Base-by-base conservation (phyloP, 2,329 filamentous ascomycete genomes). In the Aspergillus sp. region DNA sequence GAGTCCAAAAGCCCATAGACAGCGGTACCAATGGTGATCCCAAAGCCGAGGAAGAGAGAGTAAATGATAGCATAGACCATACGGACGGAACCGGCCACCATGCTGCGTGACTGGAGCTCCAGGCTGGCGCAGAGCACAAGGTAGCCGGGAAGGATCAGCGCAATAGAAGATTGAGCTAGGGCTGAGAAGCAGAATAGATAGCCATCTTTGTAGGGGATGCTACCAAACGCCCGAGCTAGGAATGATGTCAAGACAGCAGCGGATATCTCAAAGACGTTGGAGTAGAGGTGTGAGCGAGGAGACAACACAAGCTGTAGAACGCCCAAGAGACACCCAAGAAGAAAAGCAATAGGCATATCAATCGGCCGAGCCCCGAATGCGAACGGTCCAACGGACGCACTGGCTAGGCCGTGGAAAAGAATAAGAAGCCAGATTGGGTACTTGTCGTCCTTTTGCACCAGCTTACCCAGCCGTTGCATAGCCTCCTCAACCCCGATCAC, bases 21-120 rank as follows among this genome's bases (percentile, higher is more conserved):
- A 0, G 84, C 80, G 0, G 86, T 81, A 13, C 86, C 87, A 33
- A 89, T 83, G 2, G 87, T 89, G 64, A 90, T 89, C 5, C 88
- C 88, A 66, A 89, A 91, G 3, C 87, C 88, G 6, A 91, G 82
- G 61, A 90, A 86, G 1, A 90, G 79, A 0, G 87, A 88, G 72
- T 90, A 90, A 60, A 90, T 88, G 65, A 90, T 86, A 30, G 88
- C 86, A 65, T 90, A 90, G 8, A 90, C 87, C 77, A 90, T 88
- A 33, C 88, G 86, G n/a, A 90, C 88, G 0, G 87, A 89, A 1
- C 88, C 88, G 2, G 88, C 86, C 0, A 90, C 85, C 47, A 90
- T 82, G 60, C 85, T 86, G 58, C 85, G 84, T 19, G 86, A 88
- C 67, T 90, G 88, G 2, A 91, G 80, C 71, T 90, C 88, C 60